Base-by-base conservation (phyloP, 1,284 basidiomycete genomes). In the Xerocomus nothofagi region DNA sequence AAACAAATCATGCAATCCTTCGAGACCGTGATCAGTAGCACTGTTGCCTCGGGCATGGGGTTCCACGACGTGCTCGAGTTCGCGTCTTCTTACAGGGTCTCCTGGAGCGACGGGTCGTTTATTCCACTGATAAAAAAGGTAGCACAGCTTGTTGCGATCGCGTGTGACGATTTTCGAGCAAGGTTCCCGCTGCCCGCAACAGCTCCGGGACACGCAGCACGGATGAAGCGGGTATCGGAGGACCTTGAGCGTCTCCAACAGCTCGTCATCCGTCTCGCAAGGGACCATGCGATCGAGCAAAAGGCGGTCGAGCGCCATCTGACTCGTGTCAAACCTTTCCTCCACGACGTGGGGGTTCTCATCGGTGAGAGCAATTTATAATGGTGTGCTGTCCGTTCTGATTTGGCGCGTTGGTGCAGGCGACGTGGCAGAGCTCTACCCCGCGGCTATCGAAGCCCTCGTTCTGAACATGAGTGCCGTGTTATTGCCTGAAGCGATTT, bases 341-440 rank as follows among this genome's bases (percentile, higher is more conserved):
- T 54, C 18, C 48, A 24, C 9, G 38, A 57, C 6, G 1, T 30
- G 24, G 41, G 23, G 2, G 40, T 57, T 17, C 32, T 59, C 24
- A 11, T 54, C 15, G 57, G 59, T 59, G 14, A 51, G 56, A 12
- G 26, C 8, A 3, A 39, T 24, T 6, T 12, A 15, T 3, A 20
- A 2, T 3, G 29, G 34, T 18, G 18, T 40, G 34, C 3, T 6
- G 4, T 26, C 14, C 15, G 14, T 39, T 21, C 33, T 44, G 31
- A 42, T 42, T 17, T 1, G 47, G 29, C 24, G 8, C 30, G 14
- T 15, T 14, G n/a, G 6, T 40, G 10, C 43, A 62, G 58, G 60
- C 3, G 55, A 60, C 24, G 23, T 52, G n/a, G 37, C 18, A 0
- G 58, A 62, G 29, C 51, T 60, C 15, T 55, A 51, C 27, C 60